A percentile compares a stretch with the other conserved stretches of the same genome.
These are phyloP conservation scores for Vicia villosa DNA, from an alignment of 306 rosid genomes.

Conservation along the genomic window DNA sequence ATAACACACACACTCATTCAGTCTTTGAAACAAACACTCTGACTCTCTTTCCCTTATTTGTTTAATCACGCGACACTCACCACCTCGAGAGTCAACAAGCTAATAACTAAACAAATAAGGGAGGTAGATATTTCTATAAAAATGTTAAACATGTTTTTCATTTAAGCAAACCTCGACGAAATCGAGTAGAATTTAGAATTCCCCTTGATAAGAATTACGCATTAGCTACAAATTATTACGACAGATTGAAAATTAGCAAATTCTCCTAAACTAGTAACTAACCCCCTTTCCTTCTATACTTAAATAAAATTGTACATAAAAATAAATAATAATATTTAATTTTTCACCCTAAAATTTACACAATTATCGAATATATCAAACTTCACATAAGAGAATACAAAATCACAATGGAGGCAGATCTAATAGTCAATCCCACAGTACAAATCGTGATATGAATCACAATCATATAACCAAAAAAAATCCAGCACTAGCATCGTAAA, in stretches of 20 bases:
- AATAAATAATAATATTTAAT: neutral
- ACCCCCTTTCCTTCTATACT: neutral
- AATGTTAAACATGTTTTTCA: neutral
- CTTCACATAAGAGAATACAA: neutral
- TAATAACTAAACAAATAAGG: neutral
- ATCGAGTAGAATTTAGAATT: neutral
- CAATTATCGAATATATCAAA: conserved; percentile 7
- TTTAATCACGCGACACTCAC: neutral
- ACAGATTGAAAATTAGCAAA: conserved; percentile 1
- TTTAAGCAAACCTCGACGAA: neutral
- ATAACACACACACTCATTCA: neutral
- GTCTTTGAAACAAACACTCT: neutral
- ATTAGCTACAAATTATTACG: conserved; percentile 16
- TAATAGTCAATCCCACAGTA: conserved; percentile 2
- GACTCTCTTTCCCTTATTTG: neutral
- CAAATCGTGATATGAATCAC: neutral
- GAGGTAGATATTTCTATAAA: neutral
- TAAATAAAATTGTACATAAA: neutral
- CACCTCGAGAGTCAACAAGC: neutral
- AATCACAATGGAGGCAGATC: neutral
- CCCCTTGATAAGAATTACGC: neutral
- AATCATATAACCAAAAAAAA: neutral
- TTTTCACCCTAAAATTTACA: neutral
- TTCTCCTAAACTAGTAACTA: neutral
- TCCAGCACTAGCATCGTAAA: too few species aligned